Evolutionary conservation across 2,329 filamentous ascomycete genomes (phyloP), one percentile per base, ranked within the genome.

Genomic region (Cyanodermella asteris): DNA sequence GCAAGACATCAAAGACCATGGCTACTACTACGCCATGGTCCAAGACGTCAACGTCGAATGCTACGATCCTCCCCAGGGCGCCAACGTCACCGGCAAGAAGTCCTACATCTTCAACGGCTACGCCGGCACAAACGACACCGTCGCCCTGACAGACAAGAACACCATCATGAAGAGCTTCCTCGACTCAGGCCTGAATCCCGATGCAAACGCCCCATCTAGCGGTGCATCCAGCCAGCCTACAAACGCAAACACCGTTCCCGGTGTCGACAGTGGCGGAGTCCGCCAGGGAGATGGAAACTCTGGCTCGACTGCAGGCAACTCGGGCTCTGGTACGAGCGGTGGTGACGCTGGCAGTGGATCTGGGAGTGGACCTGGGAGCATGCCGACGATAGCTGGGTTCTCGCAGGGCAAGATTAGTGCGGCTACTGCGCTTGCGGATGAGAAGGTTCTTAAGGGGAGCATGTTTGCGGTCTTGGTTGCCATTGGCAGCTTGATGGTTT

Each of bases 1-100:
- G 35, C 55, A 59, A 12, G 76, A 90, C 49, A 84, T 94, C 59
- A 56, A 78, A 52, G 61, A 64, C 26, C 60, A 77, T 42, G 77
- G 78, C 16, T 94, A 93, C 59, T 91, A 87, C 59, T 93, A 74
- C 45, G 75, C 81, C 27, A 66, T 64, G 21, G 66, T 93, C 39
- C 59, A 67, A 27, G 67, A 81, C 27, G 66, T 97, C 31, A 61
- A 56, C n/a, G 69, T 94, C 18, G 54, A 81, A 36, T 97, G 87
- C 69, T 94, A 76, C 58, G 62, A 82, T 37, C 69, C 78, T 4
- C 87, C 84, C 16, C 60, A 64, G 13, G 74, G 69, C 48, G 65
- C 59, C 27, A 64, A 66, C 34, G 62, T 56, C 36, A 46, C 50
- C 24, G 68, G 67, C 31, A 46, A 44, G 37, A 60, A 59, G 34